These are phyloP conservation scores for Ogataea ramenticola DNA, from an alignment of 805 yeast species.

Conservation along the genomic window DNA sequence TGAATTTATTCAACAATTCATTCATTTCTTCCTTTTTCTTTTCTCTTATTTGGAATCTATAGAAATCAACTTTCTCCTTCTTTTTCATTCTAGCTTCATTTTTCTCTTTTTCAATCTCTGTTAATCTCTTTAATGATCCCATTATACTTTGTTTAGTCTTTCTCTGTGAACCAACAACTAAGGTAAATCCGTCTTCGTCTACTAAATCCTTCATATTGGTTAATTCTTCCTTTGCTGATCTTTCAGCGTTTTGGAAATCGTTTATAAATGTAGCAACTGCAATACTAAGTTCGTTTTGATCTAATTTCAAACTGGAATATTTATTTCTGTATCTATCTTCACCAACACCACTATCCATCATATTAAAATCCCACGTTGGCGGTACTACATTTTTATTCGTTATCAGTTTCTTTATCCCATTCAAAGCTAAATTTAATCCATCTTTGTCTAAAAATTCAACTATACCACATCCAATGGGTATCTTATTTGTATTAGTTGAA, in stretches of 20 bases:
- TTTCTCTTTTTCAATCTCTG: constrained; percentile 23
- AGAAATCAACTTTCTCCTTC: constrained; percentile 84
- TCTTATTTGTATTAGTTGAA: constrained; percentile 35
- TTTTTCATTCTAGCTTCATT: constrained; percentile 49
- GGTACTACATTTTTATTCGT: constrained; percentile 27
- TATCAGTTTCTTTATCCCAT: constrained; percentile 47
- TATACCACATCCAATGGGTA: constrained; percentile 71
- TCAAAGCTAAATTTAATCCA: constrained; percentile 56
- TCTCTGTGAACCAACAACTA: constrained; percentile 82
- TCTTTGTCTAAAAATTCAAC: constrained; percentile 69
- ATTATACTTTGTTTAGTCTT: constrained; percentile 69
- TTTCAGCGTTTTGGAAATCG: constrained; percentile 66
- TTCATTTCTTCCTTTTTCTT: constrained; percentile 89
- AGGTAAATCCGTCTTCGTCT: constrained; percentile 91
- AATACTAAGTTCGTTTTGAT: constrained; percentile 30
- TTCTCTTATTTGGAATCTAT: constrained; percentile 93
- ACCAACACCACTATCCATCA: constrained; percentile 22
- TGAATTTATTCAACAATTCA: constrained; percentile 74
- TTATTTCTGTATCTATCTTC: constrained; percentile 34
- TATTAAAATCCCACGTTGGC: not conserved
- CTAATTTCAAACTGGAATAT: constrained; percentile 15
- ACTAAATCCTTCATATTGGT: constrained; percentile 53
- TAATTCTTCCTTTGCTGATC: constrained; percentile 47
- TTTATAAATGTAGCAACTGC: constrained; percentile 55
- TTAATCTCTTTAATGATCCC: constrained; percentile 35